Percentiles rank a stretch among this genome's conserved stretches.
Conservation (phyloP, 345 rosid genomes). For the Anacardium occidentale region DNA sequence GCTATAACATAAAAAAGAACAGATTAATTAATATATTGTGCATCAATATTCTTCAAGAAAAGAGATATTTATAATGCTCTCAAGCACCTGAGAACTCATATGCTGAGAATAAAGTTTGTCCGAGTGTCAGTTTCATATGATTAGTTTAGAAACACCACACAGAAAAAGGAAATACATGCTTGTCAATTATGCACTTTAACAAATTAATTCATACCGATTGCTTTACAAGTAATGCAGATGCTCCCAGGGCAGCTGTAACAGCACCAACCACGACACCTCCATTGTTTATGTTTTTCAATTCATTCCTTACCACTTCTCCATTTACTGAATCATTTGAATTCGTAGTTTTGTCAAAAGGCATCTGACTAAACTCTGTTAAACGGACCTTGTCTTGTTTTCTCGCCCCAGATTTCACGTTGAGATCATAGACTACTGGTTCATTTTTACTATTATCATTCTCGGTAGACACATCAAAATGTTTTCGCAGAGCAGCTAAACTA, state of each 20-base stretch:
- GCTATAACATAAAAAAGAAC: background rate
- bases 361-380: slow-evolving; percentile 18
- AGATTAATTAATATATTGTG: background rate
- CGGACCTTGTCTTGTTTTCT: slow-evolving; percentile 17
- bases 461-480: slow-evolving; percentile 56
- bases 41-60: slow-evolving; percentile 8
- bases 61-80: background rate
- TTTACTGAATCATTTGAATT: slow-evolving; percentile 21
- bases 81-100: slow-evolving; percentile 4
- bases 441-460: slow-evolving; percentile 30
- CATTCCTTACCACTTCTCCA: slow-evolving; percentile 32
- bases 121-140: background rate
- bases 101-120: slow-evolving; percentile 1
- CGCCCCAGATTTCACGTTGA: slow-evolving; percentile 23
- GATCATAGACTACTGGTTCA: slow-evolving; percentile 27
- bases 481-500: slow-evolving; percentile 84
- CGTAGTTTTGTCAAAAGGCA: slow-evolving; percentile 21
- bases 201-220: slow-evolving; percentile 51
- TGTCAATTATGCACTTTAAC: background rate
- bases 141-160: background rate
- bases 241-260: slow-evolving; percentile 88
- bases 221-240: slow-evolving; percentile 72
- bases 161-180: background rate
- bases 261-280: slow-evolving; percentile 75
- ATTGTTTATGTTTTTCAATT: slow-evolving; percentile 32